Conservation (phyloP, 306 rosid species). For the Cucumis melo region DNA sequence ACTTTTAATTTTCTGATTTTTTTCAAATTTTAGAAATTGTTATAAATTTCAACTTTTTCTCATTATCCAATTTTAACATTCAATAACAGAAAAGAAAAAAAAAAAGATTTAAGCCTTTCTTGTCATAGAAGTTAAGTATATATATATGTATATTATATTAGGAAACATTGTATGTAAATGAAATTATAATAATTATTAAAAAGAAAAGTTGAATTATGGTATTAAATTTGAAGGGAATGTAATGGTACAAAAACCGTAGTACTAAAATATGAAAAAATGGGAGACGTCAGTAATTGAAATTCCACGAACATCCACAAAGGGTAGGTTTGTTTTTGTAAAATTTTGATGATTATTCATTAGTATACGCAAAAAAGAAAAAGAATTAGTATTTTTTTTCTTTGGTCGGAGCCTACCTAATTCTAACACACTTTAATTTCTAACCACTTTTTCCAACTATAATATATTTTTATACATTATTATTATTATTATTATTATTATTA, state of each 20-base stretch:
- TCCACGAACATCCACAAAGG: not conserved
- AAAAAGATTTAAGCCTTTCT: too few relatives aligned
- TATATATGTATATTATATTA: not conserved
- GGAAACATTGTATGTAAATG: not conserved
- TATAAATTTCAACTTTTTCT: too few relatives aligned
- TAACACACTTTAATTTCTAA: slow-evolving; percentile 7
- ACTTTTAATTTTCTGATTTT: too few relatives aligned
- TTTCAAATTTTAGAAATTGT: too few relatives aligned
- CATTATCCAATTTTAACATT: too few relatives aligned
- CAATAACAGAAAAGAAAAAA: too few relatives aligned
- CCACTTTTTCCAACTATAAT: slow-evolving; percentile 5
- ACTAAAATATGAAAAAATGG: not conserved
- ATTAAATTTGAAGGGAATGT: not conserved
- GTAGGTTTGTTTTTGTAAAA: not conserved
- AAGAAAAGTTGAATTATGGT: not conserved
- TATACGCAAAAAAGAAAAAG: slow-evolving; percentile 10
- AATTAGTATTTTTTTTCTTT: not conserved
- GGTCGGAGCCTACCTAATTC: slow-evolving; percentile 6
- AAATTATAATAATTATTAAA: not conserved
- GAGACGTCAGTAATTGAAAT: not conserved
- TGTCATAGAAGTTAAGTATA: not conserved
- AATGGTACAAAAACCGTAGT: not conserved
- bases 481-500: too few relatives aligned
- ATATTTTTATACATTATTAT: not conserved
- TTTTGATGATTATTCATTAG: not conserved